Percentiles rank a stretch among this genome's conserved stretches.
Evolutionary conservation across 2,329 filamentous ascomycete species (phyloP).

Genomic region (Fonsecaea multimorphosa): DNA sequence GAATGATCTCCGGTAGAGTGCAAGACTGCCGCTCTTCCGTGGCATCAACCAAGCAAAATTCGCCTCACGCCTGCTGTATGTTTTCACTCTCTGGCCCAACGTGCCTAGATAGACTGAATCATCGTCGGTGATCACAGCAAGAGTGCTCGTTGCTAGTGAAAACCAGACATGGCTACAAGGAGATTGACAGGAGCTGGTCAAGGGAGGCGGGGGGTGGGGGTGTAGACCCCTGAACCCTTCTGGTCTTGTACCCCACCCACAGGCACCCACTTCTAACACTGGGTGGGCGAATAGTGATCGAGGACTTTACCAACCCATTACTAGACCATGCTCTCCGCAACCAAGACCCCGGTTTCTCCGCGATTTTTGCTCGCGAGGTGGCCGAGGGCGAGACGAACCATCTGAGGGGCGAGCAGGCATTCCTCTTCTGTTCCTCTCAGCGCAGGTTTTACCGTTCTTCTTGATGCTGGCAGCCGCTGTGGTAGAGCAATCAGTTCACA

Average conservation of each 20-base stretch:
- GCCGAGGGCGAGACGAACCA: neutral
- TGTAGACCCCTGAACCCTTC: neutral
- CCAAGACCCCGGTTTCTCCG: conserved; percentile 2
- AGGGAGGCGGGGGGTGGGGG: no score
- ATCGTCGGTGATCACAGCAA: neutral
- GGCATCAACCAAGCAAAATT: neutral
- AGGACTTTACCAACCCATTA: neutral
- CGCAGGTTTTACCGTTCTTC: neutral
- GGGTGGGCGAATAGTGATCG: neutral
- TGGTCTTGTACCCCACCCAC: neutral
- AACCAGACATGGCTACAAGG: no score
- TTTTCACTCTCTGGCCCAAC: neutral
- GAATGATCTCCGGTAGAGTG: neutral
- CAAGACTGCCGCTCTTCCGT: neutral
- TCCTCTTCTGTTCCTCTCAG: neutral
- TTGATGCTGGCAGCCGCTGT: neutral
- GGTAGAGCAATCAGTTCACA: neutral
- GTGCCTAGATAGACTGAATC: neutral
- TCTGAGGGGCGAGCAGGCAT: neutral
- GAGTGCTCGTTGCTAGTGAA: neutral
- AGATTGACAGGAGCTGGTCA: no score
- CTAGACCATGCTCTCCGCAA: neutral
- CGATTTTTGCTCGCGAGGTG: neutral
- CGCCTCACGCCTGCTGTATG: neutral
- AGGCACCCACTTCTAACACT: neutral